Evolutionary conservation across 805 yeast genomes (phyloP), one percentile per base, ranked within the genome.

Genomic region (Lipomyces chichibuensis): DNA sequence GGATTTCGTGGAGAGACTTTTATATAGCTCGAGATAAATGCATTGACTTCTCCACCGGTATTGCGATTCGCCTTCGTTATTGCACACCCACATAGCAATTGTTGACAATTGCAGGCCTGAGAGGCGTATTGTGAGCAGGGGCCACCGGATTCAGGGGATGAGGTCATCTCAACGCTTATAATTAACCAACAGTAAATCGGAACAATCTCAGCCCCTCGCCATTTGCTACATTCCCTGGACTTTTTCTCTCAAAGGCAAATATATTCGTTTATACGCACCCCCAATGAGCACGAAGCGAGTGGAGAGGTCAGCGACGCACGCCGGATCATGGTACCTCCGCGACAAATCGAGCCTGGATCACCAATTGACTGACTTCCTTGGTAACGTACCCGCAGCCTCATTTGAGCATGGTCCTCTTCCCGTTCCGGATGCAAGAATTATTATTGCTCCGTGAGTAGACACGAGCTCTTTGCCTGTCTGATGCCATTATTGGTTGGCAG

Each of bases 281-380:
- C 11, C 23, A 17, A 52, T 52, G 55, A 25, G 33, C 55, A 25
- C 55, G 17, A 25, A 29, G 33, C 62, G 37, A 54, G 56, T 66
- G 58, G 57, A 49, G 4, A 72, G 92, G 62, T 84, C 87, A 2
- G 96, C 97, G 1, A 84, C 96, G 1, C 98, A 94, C 77, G 88
- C 97, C 2, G 98, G 98, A 1, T 77, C 92, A 1, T 94, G 99
- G 99, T 94, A 95, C 76, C 73, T 86, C 1, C 81, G 81, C 14
- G 81, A 82, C 57, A 71, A 82, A 0, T 55, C 73, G 1, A 75
- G 74, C 25, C 80, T 94, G 14, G 75, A 80, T 2, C 65, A 74
- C 8, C 90, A 90, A 70, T 65, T 94, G 20, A 82, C 83, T 13
- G 74, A 75, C 0, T 85, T 80, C 72, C 77, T 90, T 57, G 73